These are phyloP conservation scores for Circinella minor DNA, from an alignment of 371 early-diverging fungal genomes.

Conservation along the genomic window DNA sequence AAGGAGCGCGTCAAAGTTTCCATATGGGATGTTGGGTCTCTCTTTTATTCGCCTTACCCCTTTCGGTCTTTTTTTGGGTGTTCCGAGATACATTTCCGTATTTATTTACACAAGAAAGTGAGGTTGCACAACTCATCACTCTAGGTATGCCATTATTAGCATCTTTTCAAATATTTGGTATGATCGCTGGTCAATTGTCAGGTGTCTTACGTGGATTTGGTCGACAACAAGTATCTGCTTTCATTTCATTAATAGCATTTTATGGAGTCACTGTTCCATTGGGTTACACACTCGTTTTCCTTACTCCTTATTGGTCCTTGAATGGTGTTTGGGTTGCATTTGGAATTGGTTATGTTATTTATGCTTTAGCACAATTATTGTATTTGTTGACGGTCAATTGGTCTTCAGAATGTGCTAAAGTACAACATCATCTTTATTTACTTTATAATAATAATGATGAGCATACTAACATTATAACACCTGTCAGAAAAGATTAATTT, in stretches of 20 bases:
- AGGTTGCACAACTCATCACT: conserved; percentile 67
- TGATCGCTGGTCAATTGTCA: conserved; percentile 57
- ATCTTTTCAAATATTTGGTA: conserved; percentile 70
- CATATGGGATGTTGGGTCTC: conserved; percentile 8
- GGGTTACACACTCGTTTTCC: conserved; percentile 58
- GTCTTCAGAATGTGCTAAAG: conserved; percentile 12
- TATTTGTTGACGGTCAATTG: conserved; percentile 17
- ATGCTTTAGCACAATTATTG: conserved; percentile 12
- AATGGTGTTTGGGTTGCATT: conserved; percentile 69
- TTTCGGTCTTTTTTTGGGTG: conserved; percentile 26
- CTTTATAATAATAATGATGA: not conserved
- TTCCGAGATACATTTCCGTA: conserved; percentile 51
- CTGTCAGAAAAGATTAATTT: too few relatives aligned
- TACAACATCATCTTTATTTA: not conserved
- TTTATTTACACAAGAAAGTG: conserved; percentile 63
- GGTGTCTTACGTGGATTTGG: conserved; percentile 71
- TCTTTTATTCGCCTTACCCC: not conserved
- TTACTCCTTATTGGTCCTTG: conserved; percentile 44
- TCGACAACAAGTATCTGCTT: conserved; percentile 63
- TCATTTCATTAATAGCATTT: conserved; percentile 57
- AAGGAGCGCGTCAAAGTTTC: conserved; percentile 8
- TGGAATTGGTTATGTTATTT: conserved; percentile 40
- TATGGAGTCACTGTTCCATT: conserved; percentile 61
- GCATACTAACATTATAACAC: not conserved
- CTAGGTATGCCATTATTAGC: conserved; percentile 73